Evolutionary conservation across 805 yeast genomes (phyloP), one percentile per base, ranked within the genome.

Genomic region (Spathaspora passalidarum): DNA sequence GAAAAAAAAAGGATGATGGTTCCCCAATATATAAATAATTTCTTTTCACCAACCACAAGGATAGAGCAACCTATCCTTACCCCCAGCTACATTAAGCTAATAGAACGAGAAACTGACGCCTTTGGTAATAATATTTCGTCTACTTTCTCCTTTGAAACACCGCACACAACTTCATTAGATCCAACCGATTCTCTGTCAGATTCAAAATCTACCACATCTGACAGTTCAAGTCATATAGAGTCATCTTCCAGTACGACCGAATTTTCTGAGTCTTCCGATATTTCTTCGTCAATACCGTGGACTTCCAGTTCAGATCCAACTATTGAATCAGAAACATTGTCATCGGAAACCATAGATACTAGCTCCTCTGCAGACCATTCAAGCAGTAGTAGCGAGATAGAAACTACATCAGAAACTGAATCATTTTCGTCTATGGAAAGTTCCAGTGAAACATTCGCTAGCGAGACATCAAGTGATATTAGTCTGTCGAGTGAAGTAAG

Each of bases 401-500:
- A 18, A 11, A 36, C 42, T 10, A 22, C 42, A 22, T 38, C 42
- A 7, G 29, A 37, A 37, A 21, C 25, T 8, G 20, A 25, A 23
- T 16, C 34, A 11, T 22, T 19, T 13, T 23, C 32, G 10, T 22
- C 29, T 5, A 19, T 17, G 16, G 40, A 37, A 4, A 5, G 7
- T 20, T 38, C 41, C 2, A 19, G 25, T 38, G 32, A 6, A 21
- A 25, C 22, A 7, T n/a, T n/a, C n/a, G n/a, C n/a, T n/a, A n/a
- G n/a, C n/a, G 11, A 38, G 13, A 6, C 34, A 14, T 32, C 40
- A 11, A 20, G 47, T 13, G 37, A 34, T 8, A 5, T 3, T 20
- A 40, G 46, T 14, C 42, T 45, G 19, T 43, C 49, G 13, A 23
- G 38, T 13, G 32, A 21, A 8, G 11, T 49, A 1, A 35, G 49